Evolutionary conservation across 139 green algal genomes (phyloP), one percentile per base, ranked within the genome.

Genomic region (Closterium sp.): DNA sequence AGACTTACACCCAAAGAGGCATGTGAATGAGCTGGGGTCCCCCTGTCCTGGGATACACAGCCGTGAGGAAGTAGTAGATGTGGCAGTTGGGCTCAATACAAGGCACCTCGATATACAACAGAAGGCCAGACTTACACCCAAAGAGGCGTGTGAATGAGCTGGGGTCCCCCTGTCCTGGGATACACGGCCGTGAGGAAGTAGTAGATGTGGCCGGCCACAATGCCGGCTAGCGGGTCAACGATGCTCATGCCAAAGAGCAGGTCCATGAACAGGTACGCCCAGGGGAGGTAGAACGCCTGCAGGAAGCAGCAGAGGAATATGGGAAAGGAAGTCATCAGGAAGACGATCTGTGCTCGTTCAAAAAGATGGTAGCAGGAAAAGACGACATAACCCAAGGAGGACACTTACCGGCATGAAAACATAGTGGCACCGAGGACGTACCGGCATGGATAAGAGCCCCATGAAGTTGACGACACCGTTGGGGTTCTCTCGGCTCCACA

Each of bases 401-500:
- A 4, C 5, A 84, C 69, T 32, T 4, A 92, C 89, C 69, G 89
- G n/a, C n/a, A n/a, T n/a, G n/a, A n/a, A n/a, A n/a, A n/a, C n/a
- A n/a, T n/a, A n/a, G n/a, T n/a, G n/a, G n/a, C n/a, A n/a, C n/a
- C n/a, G n/a, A n/a, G 30, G 30, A 86, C 83, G 34, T 12, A 92
- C 89, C 9, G 90, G 91, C 32, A 97, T 36, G 33, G 91, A 91
- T 84, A 97, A 91, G 34, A 97, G 84, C 38, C 96, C 95, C 34
- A 94, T 94, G 30, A 98, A 90, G 85, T 88, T 95, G 38, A 96
- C 94, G 33, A 86, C 93, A 33, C 76, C 84, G 19, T 91, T 89
- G 43, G 96, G 89, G 90, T 95, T 96, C 87, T 96, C 94, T 0
- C 94, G 88, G 84, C 88, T 94, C 95, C 96, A 97, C 30, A 97